Conservation (phyloP, 768 basidiomycete species). For the Pleurotus pulmonarius region DNA sequence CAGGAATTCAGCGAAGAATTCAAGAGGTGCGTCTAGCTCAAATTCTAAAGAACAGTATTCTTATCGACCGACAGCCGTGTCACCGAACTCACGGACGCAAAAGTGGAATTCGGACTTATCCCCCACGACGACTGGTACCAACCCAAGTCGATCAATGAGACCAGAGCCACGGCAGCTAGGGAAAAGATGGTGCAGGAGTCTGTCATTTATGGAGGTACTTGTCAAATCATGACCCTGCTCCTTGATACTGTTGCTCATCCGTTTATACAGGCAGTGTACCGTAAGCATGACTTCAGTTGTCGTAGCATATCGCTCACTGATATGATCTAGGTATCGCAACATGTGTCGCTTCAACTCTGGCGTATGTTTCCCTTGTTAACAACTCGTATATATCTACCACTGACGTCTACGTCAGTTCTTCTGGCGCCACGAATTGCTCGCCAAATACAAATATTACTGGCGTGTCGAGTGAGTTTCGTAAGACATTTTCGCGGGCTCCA, state of each 20-base stretch:
- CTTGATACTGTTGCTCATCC: conserved; percentile 3
- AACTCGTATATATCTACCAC: no score
- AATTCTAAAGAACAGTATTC: conserved; percentile 5
- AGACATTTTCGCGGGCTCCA: not conserved
- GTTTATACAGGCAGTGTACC: conserved; percentile 63
- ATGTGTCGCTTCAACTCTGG: conserved; percentile 98
- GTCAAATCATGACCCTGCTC: not conserved
- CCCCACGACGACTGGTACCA: conserved; percentile 77
- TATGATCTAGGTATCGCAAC: conserved; percentile 65
- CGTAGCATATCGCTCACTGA: not conserved
- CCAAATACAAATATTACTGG: conserved; percentile 88
- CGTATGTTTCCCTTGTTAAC: conserved; percentile 38
- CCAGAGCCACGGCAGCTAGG: conserved; percentile 56
- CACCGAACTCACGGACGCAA: conserved; percentile 53
- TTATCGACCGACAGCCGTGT: conserved; percentile 37
- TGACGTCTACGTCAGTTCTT: conserved; percentile 57
- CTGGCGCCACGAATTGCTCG: conserved; percentile 77
- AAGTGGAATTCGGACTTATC: conserved; percentile 76
- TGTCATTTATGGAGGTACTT: conserved; percentile 64
- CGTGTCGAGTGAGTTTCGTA: conserved; percentile 42
- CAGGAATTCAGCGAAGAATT: conserved; percentile 68
- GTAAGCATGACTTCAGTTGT: conserved; percentile 35
- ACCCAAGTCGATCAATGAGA: conserved; percentile 79
- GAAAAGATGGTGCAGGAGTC: conserved; percentile 65
- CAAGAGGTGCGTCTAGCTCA: conserved; percentile 44